Conservation (phyloP, 2,329 filamentous ascomycete species). For the Penicillium sp. region DNA sequence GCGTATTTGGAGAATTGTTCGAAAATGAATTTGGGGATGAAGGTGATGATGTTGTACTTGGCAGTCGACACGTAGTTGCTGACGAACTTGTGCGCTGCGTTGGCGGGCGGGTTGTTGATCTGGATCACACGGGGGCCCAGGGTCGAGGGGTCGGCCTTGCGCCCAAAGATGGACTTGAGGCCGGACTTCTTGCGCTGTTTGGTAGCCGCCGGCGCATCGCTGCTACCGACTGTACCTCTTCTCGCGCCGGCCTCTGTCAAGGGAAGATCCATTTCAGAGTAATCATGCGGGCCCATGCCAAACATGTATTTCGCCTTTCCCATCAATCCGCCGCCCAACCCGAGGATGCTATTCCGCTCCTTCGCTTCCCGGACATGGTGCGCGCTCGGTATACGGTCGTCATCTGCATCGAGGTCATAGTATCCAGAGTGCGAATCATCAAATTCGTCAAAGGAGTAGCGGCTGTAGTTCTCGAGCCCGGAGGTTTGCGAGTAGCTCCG, state of each 20-base stretch:
- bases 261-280: conserved; percentile 97
- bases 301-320: conserved; percentile 85
- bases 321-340: conserved; percentile 78
- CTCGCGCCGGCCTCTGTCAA: conserved; percentile 70
- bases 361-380: conserved; percentile 55
- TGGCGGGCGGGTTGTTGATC: conserved; percentile 93
- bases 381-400: conserved; percentile 52
- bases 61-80: conserved; percentile 97
- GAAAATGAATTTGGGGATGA: conserved; percentile 92
- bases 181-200: conserved; percentile 60
- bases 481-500: conserved; percentile 68
- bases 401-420: conserved; percentile 63
- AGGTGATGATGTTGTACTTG: conserved; percentile 92
- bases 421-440: conserved; percentile 75
- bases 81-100: conserved; percentile 80
- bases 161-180: conserved; percentile 90
- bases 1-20: conserved; percentile 99
- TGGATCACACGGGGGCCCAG: conserved; percentile 89
- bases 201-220: conserved; percentile 39
- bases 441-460: conserved; percentile 83
- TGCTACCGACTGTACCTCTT: conserved; percentile 44
- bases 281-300: conserved; percentile 69
- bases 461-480: conserved; percentile 79
- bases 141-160: conserved; percentile 83
- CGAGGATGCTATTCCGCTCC: conserved; percentile 83